phyloP scores from a whole-genome alignment of 2,329 filamentous ascomycete genomes.

The Penicillium crustosum region DNA sequence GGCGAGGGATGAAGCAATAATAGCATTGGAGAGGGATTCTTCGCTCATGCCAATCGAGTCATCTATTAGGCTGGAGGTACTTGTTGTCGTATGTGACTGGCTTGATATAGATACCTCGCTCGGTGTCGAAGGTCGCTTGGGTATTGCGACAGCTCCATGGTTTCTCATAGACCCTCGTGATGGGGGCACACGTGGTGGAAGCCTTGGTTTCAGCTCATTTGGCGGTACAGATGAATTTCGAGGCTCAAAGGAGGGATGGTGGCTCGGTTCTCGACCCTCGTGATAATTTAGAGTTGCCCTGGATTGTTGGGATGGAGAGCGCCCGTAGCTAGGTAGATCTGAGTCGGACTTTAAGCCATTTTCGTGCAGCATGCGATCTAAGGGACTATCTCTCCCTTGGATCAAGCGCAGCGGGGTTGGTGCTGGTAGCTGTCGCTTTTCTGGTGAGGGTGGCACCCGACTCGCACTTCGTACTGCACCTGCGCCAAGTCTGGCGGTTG shows the following conservation, averaged over 20 bases:
- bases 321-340: constrained; percentile 1
- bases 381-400: neutral
- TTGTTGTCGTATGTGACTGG: constrained; percentile 25
- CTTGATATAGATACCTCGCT: constrained; percentile 30
- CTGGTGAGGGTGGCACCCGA: constrained; percentile 14
- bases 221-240: constrained; percentile 13
- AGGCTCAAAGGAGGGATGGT: constrained; percentile 16
- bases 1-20: constrained; percentile 50
- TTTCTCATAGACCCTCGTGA: constrained; percentile 15
- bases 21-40: constrained; percentile 47
- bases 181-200: constrained; percentile 28
- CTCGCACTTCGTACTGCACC: constrained; percentile 22
- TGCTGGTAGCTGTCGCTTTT: constrained; percentile 22
- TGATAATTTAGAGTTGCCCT: constrained; percentile 10
- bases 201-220: constrained; percentile 24
- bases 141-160: constrained; percentile 9
- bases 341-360: constrained; percentile 13
- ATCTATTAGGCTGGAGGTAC: constrained; percentile 28
- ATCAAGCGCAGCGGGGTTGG: constrained; percentile 28
- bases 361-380: constrained; percentile 17
- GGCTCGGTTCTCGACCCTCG: constrained; percentile 11
- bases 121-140: constrained; percentile 25
- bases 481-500: constrained; percentile 18
- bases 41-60: constrained; percentile 31
- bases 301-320: constrained; percentile 13